A percentile compares a stretch with the other conserved stretches of the same genome.
Evolutionary conservation across 257 asterid species (phyloP).

Genomic region (Cynanchum wilfordii): DNA sequence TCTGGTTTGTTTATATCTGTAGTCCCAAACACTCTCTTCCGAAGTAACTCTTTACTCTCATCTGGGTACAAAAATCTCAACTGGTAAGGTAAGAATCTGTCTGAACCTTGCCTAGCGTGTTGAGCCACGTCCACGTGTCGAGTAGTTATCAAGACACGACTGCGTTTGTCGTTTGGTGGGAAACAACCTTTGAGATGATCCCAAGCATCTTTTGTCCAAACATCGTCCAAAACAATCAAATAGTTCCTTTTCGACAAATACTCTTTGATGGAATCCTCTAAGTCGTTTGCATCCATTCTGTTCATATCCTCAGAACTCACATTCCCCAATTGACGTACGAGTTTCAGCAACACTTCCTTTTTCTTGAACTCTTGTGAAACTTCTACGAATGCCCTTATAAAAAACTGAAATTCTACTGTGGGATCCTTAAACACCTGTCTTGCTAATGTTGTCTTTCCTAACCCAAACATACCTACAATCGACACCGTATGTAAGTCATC

Average conservation of each 20-base stretch:
- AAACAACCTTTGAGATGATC: slow-evolving; percentile 26
- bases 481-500: slow-evolving; percentile 9
- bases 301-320: slow-evolving; percentile 23
- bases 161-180: slow-evolving; percentile 11
- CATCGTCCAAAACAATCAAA: slow-evolving; percentile 54
- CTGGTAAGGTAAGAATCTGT: slow-evolving; percentile 11
- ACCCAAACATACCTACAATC: slow-evolving; percentile 26
- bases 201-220: slow-evolving; percentile 49
- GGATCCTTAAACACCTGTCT: slow-evolving; percentile 44
- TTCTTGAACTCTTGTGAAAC: slow-evolving; percentile 46
- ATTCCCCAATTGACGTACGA: slow-evolving; percentile 23
- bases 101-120: slow-evolving; percentile 6
- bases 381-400: slow-evolving; percentile 41
- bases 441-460: slow-evolving; percentile 62
- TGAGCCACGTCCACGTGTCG: slow-evolving; percentile 24
- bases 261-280: slow-evolving; percentile 31
- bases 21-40: slow-evolving; percentile 27
- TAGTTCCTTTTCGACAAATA: slow-evolving; percentile 35
- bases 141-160: slow-evolving; percentile 42
- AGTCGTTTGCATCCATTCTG: slow-evolving; percentile 31
- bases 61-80: slow-evolving; percentile 18
- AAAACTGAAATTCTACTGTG: slow-evolving; percentile 36
- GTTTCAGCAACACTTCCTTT: slow-evolving; percentile 44
- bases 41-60: slow-evolving; percentile 35
- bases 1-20: slow-evolving; percentile 14